A percentile compares a stretch with the other conserved stretches of the same genome.
Evolutionary conservation across 257 asterid species (phyloP).

Genomic region (Ajuga chamaepitys): DNA sequence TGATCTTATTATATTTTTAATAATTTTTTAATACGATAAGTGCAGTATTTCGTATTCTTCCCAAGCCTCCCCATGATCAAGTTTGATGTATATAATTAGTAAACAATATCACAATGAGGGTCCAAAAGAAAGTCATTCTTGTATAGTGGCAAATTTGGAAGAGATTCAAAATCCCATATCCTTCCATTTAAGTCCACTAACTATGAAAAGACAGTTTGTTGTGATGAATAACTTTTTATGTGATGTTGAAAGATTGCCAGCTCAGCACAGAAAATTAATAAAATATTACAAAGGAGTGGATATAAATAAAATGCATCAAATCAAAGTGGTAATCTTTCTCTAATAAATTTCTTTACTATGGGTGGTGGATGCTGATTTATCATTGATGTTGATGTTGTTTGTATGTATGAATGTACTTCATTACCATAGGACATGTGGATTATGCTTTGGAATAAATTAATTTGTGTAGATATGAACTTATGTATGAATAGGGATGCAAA

Average conservation of each 20-base stretch:
- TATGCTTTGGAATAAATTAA: no score
- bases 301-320: constrained; percentile 22
- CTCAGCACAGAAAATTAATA: constrained; percentile 10
- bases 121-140: neutral
- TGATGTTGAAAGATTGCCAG: constrained; percentile 22
- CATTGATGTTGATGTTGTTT: constrained; percentile 15
- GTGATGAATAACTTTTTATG: constrained; percentile 14
- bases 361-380: constrained; percentile 11
- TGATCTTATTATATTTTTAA: no score
- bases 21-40: no score
- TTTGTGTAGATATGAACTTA: no score
- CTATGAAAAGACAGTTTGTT: constrained; percentile 1
- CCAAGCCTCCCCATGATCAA: no score
- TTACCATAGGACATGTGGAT: neutral
- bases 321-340: neutral
- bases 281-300: constrained; percentile 18
- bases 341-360: neutral
- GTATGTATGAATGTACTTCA: neutral
- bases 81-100: no score
- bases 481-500: no score
- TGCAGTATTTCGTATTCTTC: no score
- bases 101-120: no score
- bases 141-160: constrained; percentile 9
- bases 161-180: constrained; percentile 15
- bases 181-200: constrained; percentile 10